Evolutionary conservation across 192 early-diverging fungal species (phyloP).

Genomic region (Spizellomyces punctatus): DNA sequence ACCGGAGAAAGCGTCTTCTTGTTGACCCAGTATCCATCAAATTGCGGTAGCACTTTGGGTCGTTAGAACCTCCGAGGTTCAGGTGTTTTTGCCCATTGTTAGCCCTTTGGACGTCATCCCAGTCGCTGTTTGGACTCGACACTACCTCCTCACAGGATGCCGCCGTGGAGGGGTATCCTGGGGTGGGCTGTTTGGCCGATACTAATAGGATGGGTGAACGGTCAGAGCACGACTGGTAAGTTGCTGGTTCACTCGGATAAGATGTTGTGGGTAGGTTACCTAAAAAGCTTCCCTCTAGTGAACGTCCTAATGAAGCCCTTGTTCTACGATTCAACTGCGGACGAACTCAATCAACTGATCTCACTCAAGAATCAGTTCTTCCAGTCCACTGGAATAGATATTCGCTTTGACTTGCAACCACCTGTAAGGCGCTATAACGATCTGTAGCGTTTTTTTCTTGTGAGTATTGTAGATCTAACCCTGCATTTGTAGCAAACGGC

Average conservation of each 20-base stretch:
- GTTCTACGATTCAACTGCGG: constrained; percentile 22
- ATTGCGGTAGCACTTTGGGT: too few species aligned
- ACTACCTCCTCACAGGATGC: too few species aligned
- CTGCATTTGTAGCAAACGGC: background rate
- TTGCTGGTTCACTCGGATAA: background rate
- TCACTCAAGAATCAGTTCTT: background rate
- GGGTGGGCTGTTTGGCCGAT: background rate
- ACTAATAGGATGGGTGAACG: background rate
- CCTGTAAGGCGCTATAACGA: background rate
- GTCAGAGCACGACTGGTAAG: background rate
- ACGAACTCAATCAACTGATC: constrained; percentile 8
- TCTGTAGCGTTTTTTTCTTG: background rate
- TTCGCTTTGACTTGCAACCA: constrained; percentile 10
- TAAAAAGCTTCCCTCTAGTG: constrained; percentile 1
- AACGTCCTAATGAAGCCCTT: constrained; percentile 26
- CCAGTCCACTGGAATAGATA: constrained; percentile 12
- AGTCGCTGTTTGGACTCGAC: too few species aligned
- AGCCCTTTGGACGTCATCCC: too few species aligned
- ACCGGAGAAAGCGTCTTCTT: too few species aligned
- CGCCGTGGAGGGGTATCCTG: too few species aligned
- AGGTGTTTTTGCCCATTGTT: too few species aligned
- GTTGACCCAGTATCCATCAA: too few species aligned
- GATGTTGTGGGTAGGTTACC: background rate
- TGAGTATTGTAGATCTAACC: background rate
- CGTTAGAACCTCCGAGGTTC: too few species aligned